A percentile compares a stretch with the other conserved stretches of the same genome.
Evolutionary conservation across 179 eudicot species (phyloP).

Genomic region (Actinidia chinensis): DNA sequence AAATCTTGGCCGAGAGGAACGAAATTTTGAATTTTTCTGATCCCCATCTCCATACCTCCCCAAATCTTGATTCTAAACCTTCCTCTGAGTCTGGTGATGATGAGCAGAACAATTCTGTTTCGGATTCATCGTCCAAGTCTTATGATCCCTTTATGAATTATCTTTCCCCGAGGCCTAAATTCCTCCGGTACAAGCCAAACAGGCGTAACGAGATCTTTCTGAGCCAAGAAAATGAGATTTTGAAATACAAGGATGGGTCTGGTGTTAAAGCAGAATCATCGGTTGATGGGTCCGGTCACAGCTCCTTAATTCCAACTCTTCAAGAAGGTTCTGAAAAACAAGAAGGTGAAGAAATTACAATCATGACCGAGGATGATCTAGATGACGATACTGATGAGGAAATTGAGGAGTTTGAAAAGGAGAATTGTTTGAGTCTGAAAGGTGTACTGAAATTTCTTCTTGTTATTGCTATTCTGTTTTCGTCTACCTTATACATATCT

Average conservation of each 20-base stretch:
- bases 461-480: slow-evolving; percentile 23
- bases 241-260: slow-evolving; percentile 36
- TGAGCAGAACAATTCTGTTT: slow-evolving; percentile 17
- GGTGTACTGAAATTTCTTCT: slow-evolving; percentile 33
- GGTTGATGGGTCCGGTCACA: slow-evolving; percentile 24
- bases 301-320: slow-evolving; percentile 2
- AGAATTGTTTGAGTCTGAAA: slow-evolving; percentile 21
- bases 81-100: slow-evolving; percentile 16
- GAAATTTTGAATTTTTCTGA: slow-evolving; percentile 21
- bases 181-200: slow-evolving; percentile 45
- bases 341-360: slow-evolving; percentile 11
- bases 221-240: slow-evolving; percentile 13
- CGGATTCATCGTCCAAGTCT: slow-evolving; percentile 25
- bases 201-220: slow-evolving; percentile 25
- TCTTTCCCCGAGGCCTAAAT: slow-evolving; percentile 59
- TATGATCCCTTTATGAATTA: slow-evolving; percentile 47
- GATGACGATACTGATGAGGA: slow-evolving; percentile 28
- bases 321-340: slow-evolving; percentile 13
- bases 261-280: slow-evolving; percentile 2
- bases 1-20: slow-evolving; percentile 51
- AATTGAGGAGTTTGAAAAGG: slow-evolving; percentile 26
- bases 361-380: background rate
- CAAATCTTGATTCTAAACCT: slow-evolving; percentile 22
- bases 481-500: slow-evolving; percentile 33
- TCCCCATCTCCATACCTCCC: slow-evolving; percentile 12